Percentiles rank a stretch among this genome's conserved stretches.
These are phyloP conservation scores for Fusarium chlamydosporum DNA, from an alignment of 2,329 filamentous ascomycete species.

Conservation along the genomic window DNA sequence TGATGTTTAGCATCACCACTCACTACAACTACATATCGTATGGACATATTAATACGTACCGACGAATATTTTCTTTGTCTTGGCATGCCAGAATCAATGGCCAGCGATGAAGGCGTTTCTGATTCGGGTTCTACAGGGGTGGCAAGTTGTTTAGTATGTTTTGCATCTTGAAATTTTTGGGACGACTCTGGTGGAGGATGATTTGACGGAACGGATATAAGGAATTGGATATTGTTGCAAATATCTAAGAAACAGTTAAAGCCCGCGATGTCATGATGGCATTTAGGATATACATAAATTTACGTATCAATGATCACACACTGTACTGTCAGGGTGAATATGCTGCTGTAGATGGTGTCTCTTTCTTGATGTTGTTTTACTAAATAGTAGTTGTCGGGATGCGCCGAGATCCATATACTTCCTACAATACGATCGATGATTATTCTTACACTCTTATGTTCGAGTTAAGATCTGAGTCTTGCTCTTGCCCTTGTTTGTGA, in stretches of 20 bases:
- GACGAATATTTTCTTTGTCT: constrained; percentile 16
- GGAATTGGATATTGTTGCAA: constrained; percentile 16
- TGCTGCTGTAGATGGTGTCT: too few species aligned
- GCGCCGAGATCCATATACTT: background rate
- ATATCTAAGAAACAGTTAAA: constrained; percentile 16
- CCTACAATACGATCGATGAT: background rate
- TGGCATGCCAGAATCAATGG: constrained; percentile 31
- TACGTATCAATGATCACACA: constrained; percentile 21
- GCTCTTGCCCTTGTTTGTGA: background rate
- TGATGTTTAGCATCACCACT: constrained; percentile 21
- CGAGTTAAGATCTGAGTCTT: background rate
- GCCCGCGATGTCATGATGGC: constrained; percentile 10
- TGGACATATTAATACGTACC: constrained; percentile 6
- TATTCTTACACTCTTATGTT: background rate
- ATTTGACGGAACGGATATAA: constrained; percentile 16
- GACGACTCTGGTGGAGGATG: constrained; percentile 1
- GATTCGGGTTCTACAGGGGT: constrained; percentile 13
- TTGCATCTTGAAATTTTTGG: constrained; percentile 17
- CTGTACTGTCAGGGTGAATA: background rate
- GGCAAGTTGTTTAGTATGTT: constrained; percentile 12
- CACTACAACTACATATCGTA: constrained; percentile 12
- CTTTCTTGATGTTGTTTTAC: background rate
- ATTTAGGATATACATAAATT: constrained; percentile 25
- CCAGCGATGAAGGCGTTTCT: constrained; percentile 39
- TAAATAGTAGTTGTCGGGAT: too few species aligned